Evolutionary conservation across 2,329 filamentous ascomycete genomes (phyloP), one percentile per base, ranked within the genome.

Genomic region (Macrophomina phaseolina): DNA sequence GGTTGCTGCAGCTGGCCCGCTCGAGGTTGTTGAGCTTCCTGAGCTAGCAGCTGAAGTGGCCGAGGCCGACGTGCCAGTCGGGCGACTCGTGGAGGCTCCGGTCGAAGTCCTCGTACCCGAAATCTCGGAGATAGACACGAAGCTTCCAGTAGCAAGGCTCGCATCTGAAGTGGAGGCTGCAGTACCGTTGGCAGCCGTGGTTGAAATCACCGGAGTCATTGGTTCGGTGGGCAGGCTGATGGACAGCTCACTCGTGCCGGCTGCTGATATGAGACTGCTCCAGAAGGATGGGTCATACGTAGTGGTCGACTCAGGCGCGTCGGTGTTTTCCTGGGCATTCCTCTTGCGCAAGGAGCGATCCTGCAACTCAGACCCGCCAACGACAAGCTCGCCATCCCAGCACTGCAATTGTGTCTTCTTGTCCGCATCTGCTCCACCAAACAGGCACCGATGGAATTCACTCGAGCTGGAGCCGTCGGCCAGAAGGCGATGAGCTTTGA

Each of bases 221-320:
- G 38, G 18, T 12, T 48, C 56, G 40, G 40, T 48, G 7, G 40
- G 56, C 30, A 61, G 28, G 30, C 8, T 34, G 56, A 45, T 32
- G 40, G 23, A 11, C 7, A 14, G 18, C 14, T 30, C 30, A 9
- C 30, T 32, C 1, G 56, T 48, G 7, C 14, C 40, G 2, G 56
- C 56, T 4, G 56, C 56, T 5, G 56, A 46, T 40, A 61, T 48
- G 40, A 61, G 28, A n/a, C 56, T 61, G 28, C 56, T 61, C 56
- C 56, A 61, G 56, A 61, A 61, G 2, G 56, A 46, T 16, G 56
- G 40, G 28, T 61, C 28, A 9, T 61, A 61, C 0, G 56, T 61
- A 3, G 56, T 48, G 12, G 56, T 61, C 9, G 55, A 60, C 16
- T 30, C 28, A 7, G 56, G 16, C 16, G 28, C 28, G 14, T 61